These are phyloP conservation scores for Aspergillus luchuensis DNA, from an alignment of 2,329 filamentous ascomycete species.

Conservation along the genomic window DNA sequence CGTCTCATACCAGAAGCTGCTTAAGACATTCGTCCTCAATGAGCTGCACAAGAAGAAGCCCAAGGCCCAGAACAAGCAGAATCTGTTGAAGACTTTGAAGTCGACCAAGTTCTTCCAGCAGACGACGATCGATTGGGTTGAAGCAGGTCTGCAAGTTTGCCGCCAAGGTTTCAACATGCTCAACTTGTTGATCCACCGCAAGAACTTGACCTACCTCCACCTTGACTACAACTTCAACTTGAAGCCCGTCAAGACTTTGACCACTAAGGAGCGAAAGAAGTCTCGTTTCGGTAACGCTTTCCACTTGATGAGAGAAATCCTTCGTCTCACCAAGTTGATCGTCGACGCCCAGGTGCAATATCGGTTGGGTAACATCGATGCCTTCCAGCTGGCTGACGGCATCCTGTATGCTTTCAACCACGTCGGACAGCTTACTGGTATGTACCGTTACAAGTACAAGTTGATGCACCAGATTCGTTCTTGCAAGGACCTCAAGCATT, in stretches of 20 bases:
- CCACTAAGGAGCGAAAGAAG: conserved; percentile 99
- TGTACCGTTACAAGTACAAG: conserved; percentile 99
- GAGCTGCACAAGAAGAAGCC: conserved; percentile 94
- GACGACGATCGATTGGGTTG: conserved; percentile 98
- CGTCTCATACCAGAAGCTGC: conserved; percentile 95
- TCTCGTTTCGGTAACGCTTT: conserved; percentile 98
- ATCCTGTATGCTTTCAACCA: conserved; percentile 99
- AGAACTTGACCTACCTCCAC: conserved; percentile 97
- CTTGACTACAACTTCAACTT: conserved; percentile 99
- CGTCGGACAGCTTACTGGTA: conserved; percentile 94
- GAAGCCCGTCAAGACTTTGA: conserved; percentile 97
- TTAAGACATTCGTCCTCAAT: conserved; percentile 95
- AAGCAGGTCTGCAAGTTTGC: conserved; percentile 96
- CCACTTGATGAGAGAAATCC: conserved; percentile 96
- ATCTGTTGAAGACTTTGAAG: conserved; percentile 84
- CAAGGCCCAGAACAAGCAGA: conserved; percentile 94
- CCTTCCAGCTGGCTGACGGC: conserved; percentile 96
- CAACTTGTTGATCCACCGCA: conserved; percentile 94
- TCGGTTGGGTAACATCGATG: conserved; percentile 94
- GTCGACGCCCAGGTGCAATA: conserved; percentile 99
- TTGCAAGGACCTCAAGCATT: conserved; percentile 97
- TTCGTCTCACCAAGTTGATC: conserved; percentile 93
- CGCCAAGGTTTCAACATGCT: conserved; percentile 99
- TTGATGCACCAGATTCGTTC: conserved; percentile 99
- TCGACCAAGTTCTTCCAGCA: conserved; percentile 99